Base-by-base conservation (phyloP, 169 alveolate species). In the Toxoplasma gondii region DNA sequence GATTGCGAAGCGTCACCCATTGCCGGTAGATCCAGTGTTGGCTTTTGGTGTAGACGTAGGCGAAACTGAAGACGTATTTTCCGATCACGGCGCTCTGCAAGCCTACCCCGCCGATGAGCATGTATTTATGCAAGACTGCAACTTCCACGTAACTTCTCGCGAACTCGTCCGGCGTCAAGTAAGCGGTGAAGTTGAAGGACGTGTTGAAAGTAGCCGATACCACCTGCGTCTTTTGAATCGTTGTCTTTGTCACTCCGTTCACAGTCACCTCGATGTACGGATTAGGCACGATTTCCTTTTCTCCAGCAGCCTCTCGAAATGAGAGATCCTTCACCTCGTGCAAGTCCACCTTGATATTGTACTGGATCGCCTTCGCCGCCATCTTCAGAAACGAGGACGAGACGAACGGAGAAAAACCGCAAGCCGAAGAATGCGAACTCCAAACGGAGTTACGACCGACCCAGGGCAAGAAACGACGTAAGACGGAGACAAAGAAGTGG, bases 21-120 rank as follows among this genome's bases (percentile, higher is more conserved):
- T 96, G 96, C 69, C 97, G 91, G 83, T 96, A 96, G 27, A 96
- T 93, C 97, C 97, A 96, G 43, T 96, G 97, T 82, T 96, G 97
- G 24, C 94, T 87, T 39, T 88, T 96, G 34, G 93, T 69, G 91
- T 96, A 96, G 36, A 96, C 92, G 87, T 94, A 96, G 43, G 93
- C 94, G 70, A 96, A 96, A 78, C 97, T 96, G 24, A 96, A 90
- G 39, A 94, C 96, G 88, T 95, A 95, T 49, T 94, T 92, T 19
- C 97, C 97, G 17, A 96, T 96, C 64, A 94, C 69, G 27, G 96
- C 96, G 80, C 97, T 94, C n/a, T 95, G 96, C 44, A 90, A 86
- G 41, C 93, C 93, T 17, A 90, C 53, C 53, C 93, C 93, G 17
- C 93, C 93, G 70, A 90, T 39, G 78, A 96, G 91, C 43, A 95